A percentile compares a stretch with the other conserved stretches of the same genome.
Conservation (phyloP, 2,329 filamentous ascomycete species). For the Penicillium paneum region DNA sequence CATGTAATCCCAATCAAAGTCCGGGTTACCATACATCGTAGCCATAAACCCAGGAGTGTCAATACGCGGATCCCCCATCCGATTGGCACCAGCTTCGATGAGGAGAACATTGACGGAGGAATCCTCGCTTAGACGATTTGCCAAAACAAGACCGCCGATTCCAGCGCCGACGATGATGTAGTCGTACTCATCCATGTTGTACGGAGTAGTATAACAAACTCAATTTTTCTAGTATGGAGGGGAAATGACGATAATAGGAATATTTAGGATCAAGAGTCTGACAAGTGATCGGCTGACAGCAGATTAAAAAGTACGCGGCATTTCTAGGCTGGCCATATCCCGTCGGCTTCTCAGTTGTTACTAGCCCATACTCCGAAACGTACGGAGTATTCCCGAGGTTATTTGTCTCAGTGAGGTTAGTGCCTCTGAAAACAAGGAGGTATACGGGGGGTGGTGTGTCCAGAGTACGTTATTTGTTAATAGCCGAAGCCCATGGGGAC, state of each 20-base stretch:
- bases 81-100: slow-evolving; percentile 30
- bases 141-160: slow-evolving; percentile 32
- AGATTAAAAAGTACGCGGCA: neutral
- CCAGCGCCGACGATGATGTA: slow-evolving; percentile 35
- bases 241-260: neutral
- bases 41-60: slow-evolving; percentile 20
- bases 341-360: neutral
- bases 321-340: neutral
- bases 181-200: slow-evolving; percentile 20
- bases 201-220: neutral
- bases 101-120: slow-evolving; percentile 23
- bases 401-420: neutral
- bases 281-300: neutral
- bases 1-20: slow-evolving; percentile 29
- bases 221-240: neutral
- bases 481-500: too few species aligned
- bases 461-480: neutral
- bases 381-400: neutral
- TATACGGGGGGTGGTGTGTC: too few species aligned
- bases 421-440: neutral
- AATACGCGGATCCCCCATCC: slow-evolving; percentile 22
- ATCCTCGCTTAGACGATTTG: slow-evolving; percentile 32
- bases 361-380: neutral
- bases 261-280: neutral
- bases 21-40: slow-evolving; percentile 19